phyloP scores from a whole-genome alignment of 257 asterid genomes.

The Przewalskia tangutica region DNA sequence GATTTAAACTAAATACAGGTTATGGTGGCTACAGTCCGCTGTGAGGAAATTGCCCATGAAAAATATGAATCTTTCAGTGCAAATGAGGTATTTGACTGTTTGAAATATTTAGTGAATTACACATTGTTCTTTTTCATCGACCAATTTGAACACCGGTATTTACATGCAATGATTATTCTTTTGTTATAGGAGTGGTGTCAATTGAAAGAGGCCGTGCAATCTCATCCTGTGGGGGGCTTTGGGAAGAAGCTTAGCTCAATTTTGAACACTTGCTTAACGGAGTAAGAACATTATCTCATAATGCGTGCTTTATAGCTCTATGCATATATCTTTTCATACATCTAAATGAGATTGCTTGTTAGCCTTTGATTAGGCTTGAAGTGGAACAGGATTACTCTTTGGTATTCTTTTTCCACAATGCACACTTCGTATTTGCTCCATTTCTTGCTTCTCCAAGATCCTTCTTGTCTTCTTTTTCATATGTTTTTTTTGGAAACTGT shows the following conservation, averaged over 20 bases:
- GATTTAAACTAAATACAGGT: constrained; percentile 27
- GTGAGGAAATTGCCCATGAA: constrained; percentile 61
- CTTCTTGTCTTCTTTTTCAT: no score
- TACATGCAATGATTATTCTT: constrained; percentile 1
- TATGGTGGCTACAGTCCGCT: constrained; percentile 76
- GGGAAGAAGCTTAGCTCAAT: constrained; percentile 51
- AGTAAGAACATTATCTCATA: constrained; percentile 25
- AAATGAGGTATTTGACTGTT: constrained; percentile 37
- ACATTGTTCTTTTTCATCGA: not conserved
- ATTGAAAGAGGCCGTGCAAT: constrained; percentile 42
- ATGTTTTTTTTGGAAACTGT: no score
- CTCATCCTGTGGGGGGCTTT: constrained; percentile 42
- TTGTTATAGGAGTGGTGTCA: constrained; percentile 47
- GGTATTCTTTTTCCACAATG: no score
- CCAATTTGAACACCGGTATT: not conserved
- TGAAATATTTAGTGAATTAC: not conserved
- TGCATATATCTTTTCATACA: not conserved
- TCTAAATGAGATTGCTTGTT: no score
- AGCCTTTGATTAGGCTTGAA: no score
- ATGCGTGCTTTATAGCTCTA: not conserved
- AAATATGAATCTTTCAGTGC: constrained; percentile 37
- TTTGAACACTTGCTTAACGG: constrained; percentile 33
- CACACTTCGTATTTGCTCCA: no score
- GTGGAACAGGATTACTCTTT: no score
- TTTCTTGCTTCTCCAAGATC: no score